These are phyloP conservation scores for Sanguinoderma infundibulare DNA, from an alignment of 1,284 basidiomycete species.

Conservation along the genomic window DNA sequence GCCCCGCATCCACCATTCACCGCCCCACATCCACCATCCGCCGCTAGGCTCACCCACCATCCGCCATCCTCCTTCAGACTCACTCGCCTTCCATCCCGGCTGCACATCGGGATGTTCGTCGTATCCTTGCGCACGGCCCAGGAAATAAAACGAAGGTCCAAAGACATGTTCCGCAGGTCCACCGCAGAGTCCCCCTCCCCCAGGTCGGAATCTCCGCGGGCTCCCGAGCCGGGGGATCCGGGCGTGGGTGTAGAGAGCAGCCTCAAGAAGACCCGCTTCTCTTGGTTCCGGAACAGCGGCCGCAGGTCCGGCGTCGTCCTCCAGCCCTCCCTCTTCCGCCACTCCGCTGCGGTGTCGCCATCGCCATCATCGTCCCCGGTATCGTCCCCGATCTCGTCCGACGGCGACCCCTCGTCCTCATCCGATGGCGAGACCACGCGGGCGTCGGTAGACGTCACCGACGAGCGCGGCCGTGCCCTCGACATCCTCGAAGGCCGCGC, in stretches of 20 bases:
- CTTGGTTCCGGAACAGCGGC: constrained; percentile 13
- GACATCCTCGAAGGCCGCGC: constrained; percentile 19
- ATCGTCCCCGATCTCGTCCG: background rate
- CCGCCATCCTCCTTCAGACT: too few species aligned
- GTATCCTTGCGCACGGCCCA: background rate
- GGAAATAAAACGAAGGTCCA: background rate
- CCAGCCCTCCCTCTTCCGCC: constrained; percentile 3
- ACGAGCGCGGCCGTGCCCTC: constrained; percentile 19
- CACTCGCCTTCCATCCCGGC: too few species aligned
- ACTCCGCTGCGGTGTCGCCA: background rate
- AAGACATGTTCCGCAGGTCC: background rate
- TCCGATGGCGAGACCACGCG: background rate
- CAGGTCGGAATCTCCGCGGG: background rate
- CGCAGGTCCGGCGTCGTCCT: constrained; percentile 8
- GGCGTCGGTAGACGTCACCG: constrained; percentile 9
- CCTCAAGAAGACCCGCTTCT: constrained; percentile 16
- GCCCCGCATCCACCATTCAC: background rate
- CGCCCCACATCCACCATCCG: background rate
- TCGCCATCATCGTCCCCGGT: background rate
- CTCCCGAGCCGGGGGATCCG: background rate
- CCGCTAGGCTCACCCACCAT: too few species aligned
- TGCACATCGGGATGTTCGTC: background rate
- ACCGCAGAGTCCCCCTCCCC: background rate
- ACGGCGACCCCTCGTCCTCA: background rate
- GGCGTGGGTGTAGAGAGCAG: background rate